phyloP scores from a whole-genome alignment of 192 early-diverging fungal species.

The Powellomyces hirtus region DNA sequence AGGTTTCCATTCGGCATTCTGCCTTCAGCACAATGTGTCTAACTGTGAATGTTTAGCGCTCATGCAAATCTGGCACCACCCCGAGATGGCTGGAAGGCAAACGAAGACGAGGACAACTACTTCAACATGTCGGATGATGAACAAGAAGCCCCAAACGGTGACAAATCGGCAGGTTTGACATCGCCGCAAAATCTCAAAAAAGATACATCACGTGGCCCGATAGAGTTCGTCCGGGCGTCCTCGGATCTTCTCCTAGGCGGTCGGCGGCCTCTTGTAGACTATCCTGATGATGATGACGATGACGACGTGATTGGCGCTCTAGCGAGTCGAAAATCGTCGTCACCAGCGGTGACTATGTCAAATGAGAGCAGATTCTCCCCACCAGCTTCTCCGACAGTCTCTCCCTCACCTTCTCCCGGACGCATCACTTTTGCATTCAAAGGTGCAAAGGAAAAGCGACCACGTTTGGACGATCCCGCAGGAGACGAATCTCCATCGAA shows the following conservation, averaged over 20 bases:
- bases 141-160: conserved; percentile 7
- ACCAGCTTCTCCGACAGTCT: not conserved
- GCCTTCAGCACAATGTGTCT: not conserved
- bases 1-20: conserved; percentile 12
- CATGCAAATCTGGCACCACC: conserved; percentile 18
- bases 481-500: too few species aligned
- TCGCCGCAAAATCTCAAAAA: not conserved
- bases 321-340: not conserved
- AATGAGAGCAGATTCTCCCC: not conserved
- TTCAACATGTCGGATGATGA: conserved; percentile 58
- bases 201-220: not conserved
- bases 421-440: too few species aligned
- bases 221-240: conserved; percentile 28
- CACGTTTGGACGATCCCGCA: too few species aligned
- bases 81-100: conserved; percentile 8
- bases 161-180: not conserved
- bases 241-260: conserved; percentile 1
- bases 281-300: conserved; percentile 32
- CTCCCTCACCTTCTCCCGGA: too few species aligned
- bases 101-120: conserved; percentile 81
- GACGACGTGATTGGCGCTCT: conserved; percentile 6
- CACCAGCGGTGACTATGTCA: not conserved
- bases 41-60: not conserved
- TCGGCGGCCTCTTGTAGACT: conserved; percentile 10
- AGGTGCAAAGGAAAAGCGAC: too few species aligned